Base-by-base conservation (phyloP, 1,284 basidiomycete species). In the Heterobasidion annosum region DNA sequence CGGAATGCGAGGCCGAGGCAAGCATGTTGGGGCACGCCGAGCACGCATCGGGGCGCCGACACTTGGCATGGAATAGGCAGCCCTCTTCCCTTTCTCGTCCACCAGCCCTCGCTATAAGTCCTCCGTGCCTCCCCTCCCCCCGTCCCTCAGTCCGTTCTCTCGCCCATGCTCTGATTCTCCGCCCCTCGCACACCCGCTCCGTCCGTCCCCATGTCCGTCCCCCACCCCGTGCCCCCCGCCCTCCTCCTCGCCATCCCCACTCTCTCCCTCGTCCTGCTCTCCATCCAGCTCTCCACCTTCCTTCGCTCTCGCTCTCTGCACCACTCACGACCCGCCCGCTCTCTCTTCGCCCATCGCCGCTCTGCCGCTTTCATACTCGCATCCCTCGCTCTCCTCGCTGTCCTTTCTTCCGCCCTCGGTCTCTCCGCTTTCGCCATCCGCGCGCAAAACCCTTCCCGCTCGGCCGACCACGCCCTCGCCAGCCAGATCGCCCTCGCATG, bases 261-360 rank as follows among this genome's bases (percentile, higher is more conserved):
- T 10, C 50, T 51, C 2, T 51, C 57, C 13, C 37, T 58, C 35
- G 10, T 50, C 33, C 43, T 58, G 53, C 46, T 58, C 18, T 15
- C 9, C 13, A 13, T 50, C 18, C 57, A 58, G 50, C 12, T 55
- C 47, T 50, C 42, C 9, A 35, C 40, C 8, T 51, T 55, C 15
- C 44, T 48, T 48, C 52, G 49, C 16, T 52, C 57, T 34, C 49
- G 19, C 37, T 18, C 56, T 50, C 53, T 43, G 33, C 33, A 34
- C 47, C n/a, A 19, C 51, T 32, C 19, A 47, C 19, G 40, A 33
- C 34, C 52, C 48, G 35, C 34, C 45, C 18, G 42, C 13, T 16
- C 44, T 54, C 50, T 50, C 47, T 35, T 48, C 51, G 40, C 46
- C 52, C 1, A 48, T 19, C 8, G 40, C 56, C 34, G 52, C 25